phyloP scores from a whole-genome alignment of 2,329 filamentous ascomycete genomes.

The Aspergillus alliaceus region DNA sequence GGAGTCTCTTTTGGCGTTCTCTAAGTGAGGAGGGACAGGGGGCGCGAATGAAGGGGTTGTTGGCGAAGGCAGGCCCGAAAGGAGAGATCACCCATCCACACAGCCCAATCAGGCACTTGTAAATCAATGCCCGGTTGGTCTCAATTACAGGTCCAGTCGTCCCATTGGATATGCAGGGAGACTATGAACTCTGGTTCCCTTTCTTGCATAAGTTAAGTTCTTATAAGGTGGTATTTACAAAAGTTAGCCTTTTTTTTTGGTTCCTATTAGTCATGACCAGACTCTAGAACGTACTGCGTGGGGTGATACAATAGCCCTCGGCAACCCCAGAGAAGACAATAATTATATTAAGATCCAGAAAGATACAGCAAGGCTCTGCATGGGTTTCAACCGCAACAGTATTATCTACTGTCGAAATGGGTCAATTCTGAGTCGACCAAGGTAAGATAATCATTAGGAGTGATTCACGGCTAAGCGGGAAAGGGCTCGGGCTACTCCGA shows the following conservation, averaged over 20 bases:
- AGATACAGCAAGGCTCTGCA: too few species aligned
- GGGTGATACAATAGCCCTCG: too few species aligned
- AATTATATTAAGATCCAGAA: too few species aligned
- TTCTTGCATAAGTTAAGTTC: not conserved
- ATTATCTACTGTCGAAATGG: too few species aligned
- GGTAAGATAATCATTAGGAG: too few species aligned
- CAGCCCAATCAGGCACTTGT: not conserved
- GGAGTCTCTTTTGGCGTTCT: not conserved
- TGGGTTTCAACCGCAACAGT: too few species aligned
- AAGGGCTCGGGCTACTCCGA: too few species aligned
- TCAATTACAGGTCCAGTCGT: not conserved
- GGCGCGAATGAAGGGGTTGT: conserved; percentile 9
- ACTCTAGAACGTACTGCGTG: too few species aligned
- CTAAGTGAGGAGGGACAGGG: conserved; percentile 1
- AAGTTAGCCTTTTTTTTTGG: not conserved
- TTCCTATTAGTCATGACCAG: too few species aligned
- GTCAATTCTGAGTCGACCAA: too few species aligned
- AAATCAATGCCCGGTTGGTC: not conserved
- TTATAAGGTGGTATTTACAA: not conserved
- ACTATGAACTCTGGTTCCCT: not conserved
- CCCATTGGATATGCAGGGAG: not conserved
- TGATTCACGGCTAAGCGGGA: too few species aligned
- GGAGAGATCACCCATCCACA: conserved; percentile 14
- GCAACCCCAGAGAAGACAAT: too few species aligned
- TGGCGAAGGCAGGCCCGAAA: not conserved